Percentiles rank a stretch among this genome's conserved stretches.
Conservation (phyloP, 345 rosid genomes). For the Brassica rapa region DNA sequence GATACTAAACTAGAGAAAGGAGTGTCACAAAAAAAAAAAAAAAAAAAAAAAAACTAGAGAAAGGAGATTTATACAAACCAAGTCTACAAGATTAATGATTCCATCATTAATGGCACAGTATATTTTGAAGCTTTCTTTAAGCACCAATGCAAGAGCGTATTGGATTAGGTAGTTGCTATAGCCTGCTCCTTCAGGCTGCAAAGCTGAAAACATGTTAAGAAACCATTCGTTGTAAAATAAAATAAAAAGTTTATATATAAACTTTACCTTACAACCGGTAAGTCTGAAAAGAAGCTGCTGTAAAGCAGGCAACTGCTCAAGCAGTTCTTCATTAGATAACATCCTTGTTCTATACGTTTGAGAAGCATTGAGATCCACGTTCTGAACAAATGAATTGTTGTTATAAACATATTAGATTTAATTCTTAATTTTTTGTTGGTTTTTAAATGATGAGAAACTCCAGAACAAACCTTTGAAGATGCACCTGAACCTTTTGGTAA, state of each 20-base stretch:
- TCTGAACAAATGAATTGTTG: neutral
- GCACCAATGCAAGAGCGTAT: conserved; percentile 84
- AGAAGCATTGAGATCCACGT: conserved; percentile 27
- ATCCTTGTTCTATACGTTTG: conserved; percentile 76
- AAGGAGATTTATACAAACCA: conserved; percentile 53
- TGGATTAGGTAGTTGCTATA: conserved; percentile 74
- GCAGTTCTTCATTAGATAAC: conserved; percentile 69
- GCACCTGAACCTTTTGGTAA: conserved; percentile 38
- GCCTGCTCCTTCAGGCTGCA: conserved; percentile 94
- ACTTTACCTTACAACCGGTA: conserved; percentile 76
- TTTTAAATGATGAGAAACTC: neutral
- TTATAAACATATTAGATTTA: neutral
- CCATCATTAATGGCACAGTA: conserved; percentile 94
- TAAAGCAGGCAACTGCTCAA: conserved; percentile 88
- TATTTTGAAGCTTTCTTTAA: conserved; percentile 54
- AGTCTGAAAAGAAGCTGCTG: conserved; percentile 90
- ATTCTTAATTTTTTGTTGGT: neutral
- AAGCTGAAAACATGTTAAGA: conserved; percentile 33
- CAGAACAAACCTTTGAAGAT: conserved; percentile 41
- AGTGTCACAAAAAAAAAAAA: no score
- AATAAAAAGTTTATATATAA: conserved; percentile 1
- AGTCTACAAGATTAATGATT: conserved; percentile 80
- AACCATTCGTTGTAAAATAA: neutral
- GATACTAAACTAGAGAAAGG: conserved; percentile 10
- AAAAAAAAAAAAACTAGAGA: neutral